These are phyloP conservation scores for Aspergillus kassunensis DNA, from an alignment of 495 filamentous ascomycete genomes.

Conservation along the genomic window DNA sequence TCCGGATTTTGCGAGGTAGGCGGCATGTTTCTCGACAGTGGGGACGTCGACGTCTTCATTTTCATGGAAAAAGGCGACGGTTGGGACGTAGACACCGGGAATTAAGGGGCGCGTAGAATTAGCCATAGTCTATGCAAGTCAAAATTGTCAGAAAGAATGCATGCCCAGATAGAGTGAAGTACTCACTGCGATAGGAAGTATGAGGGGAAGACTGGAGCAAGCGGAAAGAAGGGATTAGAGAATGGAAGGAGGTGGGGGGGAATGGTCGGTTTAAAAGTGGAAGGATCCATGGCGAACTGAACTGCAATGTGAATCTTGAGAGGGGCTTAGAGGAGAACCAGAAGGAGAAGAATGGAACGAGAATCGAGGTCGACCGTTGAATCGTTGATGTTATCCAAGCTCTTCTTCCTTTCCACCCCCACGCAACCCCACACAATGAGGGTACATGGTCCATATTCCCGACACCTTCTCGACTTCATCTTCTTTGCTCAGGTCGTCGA, in stretches of 20 bases:
- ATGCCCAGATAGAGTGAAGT: neutral
- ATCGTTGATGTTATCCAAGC: neutral
- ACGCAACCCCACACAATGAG: conserved; percentile 15
- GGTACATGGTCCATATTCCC: neutral
- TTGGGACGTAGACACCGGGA: conserved; percentile 65
- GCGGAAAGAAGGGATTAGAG: conserved; percentile 3
- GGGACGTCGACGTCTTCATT: conserved; percentile 61
- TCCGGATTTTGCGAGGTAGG: conserved; percentile 76
- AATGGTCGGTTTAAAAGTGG: conserved; percentile 2
- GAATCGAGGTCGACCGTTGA: neutral
- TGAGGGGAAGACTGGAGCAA: neutral
- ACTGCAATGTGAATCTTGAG: neutral
- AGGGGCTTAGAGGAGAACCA: neutral
- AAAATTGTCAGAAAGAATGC: neutral
- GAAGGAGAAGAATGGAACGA: neutral
- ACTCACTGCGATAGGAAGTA: conserved; percentile 10
- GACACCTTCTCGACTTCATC: neutral
- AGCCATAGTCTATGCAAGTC: conserved; percentile 12
- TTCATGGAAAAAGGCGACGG: conserved; percentile 61
- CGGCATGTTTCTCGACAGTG: conserved; percentile 70
- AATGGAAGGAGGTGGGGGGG: neutral
- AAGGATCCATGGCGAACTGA: conserved; percentile 2
- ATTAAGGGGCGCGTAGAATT: conserved; percentile 24
- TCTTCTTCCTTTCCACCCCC: conserved; percentile 2
- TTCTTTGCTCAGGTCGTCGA: neutral